phyloP scores from a whole-genome alignment of 805 yeast species.

The Priceomyces haplophilus region DNA sequence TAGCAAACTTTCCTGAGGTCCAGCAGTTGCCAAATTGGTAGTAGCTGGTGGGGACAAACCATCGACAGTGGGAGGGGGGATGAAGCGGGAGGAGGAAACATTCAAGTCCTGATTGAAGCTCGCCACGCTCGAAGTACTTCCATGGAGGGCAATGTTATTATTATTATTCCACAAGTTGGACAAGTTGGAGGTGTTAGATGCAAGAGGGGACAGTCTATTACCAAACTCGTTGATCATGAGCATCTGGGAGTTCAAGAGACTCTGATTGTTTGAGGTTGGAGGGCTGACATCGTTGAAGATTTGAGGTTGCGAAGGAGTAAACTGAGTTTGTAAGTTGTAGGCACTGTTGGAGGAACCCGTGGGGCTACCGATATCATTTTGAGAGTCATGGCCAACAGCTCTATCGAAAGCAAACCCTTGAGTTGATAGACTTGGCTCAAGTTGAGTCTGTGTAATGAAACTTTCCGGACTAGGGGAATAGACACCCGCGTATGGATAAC shows the following conservation, averaged over 20 bases:
- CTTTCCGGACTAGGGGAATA: slow-evolving; percentile 9
- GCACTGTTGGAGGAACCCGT: neutral
- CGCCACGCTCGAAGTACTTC: slow-evolving; percentile 1
- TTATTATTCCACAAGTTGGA: neutral
- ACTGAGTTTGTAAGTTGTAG: neutral
- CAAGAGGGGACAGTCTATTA: slow-evolving; percentile 2
- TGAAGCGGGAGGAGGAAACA: neutral
- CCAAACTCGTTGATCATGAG: neutral
- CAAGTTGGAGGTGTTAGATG: neutral
- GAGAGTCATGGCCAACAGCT: neutral
- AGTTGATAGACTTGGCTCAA: neutral
- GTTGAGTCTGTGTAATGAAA: neutral
- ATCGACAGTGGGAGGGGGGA: neutral
- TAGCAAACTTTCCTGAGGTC: neutral
- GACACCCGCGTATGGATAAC: slow-evolving; percentile 14
- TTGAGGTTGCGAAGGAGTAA: slow-evolving; percentile 2
- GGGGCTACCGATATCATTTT: neutral
- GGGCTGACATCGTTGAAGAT: neutral
- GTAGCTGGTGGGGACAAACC: neutral
- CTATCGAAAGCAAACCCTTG: neutral
- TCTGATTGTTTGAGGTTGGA: neutral
- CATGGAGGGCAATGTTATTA: neutral
- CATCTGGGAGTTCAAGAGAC: neutral
- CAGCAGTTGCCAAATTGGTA: neutral
- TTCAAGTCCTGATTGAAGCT: slow-evolving; percentile 4